phyloP scores from a whole-genome alignment of 176 grass and related monocot species.

The Eragrostis curvula region DNA sequence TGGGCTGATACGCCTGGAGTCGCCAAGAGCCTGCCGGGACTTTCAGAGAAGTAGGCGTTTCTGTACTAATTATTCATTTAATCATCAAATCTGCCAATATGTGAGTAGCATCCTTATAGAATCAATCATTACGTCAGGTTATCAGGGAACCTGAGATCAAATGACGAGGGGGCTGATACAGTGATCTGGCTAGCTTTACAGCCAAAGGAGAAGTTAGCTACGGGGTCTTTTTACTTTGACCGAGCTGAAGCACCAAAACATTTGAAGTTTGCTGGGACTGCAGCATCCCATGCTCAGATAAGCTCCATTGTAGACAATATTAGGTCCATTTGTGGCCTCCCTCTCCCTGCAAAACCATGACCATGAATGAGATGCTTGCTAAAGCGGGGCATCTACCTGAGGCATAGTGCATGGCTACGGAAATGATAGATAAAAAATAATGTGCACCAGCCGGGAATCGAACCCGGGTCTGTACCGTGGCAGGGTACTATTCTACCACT shows the following conservation, averaged over 20 bases:
- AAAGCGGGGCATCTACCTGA: not conserved
- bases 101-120: not conserved
- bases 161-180: conserved; percentile 72
- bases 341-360: conserved; percentile 41
- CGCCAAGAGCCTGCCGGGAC: conserved; percentile 72
- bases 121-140: conserved; percentile 48
- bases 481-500: conserved; percentile 91
- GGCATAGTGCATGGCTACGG: not conserved
- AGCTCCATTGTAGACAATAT: conserved; percentile 57
- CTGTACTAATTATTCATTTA: not conserved
- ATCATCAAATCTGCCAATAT: not conserved
- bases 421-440: not conserved
- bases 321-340: conserved; percentile 46
- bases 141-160: conserved; percentile 79
- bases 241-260: conserved; percentile 81
- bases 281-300: conserved; percentile 60
- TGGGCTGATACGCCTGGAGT: conserved; percentile 90
- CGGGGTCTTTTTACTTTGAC: conserved; percentile 92
- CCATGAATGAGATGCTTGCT: not conserved
- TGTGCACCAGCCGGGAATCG: conserved; percentile 60
- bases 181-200: conserved; percentile 84
- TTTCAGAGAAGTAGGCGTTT: conserved; percentile 64
- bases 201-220: conserved; percentile 68
- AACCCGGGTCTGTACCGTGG: conserved; percentile 83
- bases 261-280: conserved; percentile 72